Evolutionary conservation across 495 filamentous ascomycete species (phyloP), one percentile per base, ranked within the genome.

Genomic region (Penicillium paxilli): DNA sequence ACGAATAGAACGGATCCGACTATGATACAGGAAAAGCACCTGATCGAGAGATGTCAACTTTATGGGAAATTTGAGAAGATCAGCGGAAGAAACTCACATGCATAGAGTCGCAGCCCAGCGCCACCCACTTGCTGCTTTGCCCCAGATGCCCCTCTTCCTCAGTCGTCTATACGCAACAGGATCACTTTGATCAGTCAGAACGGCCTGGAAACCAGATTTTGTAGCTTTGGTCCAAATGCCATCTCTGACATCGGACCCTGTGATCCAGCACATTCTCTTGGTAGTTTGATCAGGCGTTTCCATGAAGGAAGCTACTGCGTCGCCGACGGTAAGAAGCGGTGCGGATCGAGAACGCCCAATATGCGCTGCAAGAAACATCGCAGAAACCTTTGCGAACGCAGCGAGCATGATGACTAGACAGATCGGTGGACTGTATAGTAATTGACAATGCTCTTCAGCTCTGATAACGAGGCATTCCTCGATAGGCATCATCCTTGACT

Each of bases 341-440:
- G 21, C 2, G 17, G 46, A 48, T 24, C 49, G 26, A 12, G 14
- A 16, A 0, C 25, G 46, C 14, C 38, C 8, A n/a, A 52, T 40
- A 10, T 47, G 23, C 4, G 53, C 50, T 2, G 60, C 47, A 26
- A 70, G 32, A 12, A 64, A 53, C 66, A 79, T 77, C 12, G 66
- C 67, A 6, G 65, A 12, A 2, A 64, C 57, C 42, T 82, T 82
- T 7, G 70, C 47, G 6, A 66, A n/a, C 30, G 76, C 73, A 21
- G 65, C 65, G 3, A 69, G 17, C 49, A 72, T 69, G 14, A 82
- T 73, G 2, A 71, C 40, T 17, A 75, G 40, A 46, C 76, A 67
- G 16, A 83, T 74, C 0, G 57, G 49, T 1, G 71, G 40, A 45
- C 62, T 76, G 52, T 78, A 82, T 20, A 77, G 69, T 20, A 84